A percentile compares a stretch with the other conserved stretches of the same genome.
phyloP scores from a whole-genome alignment of 2,329 filamentous ascomycete species.

The Ophiostoma quercus region DNA sequence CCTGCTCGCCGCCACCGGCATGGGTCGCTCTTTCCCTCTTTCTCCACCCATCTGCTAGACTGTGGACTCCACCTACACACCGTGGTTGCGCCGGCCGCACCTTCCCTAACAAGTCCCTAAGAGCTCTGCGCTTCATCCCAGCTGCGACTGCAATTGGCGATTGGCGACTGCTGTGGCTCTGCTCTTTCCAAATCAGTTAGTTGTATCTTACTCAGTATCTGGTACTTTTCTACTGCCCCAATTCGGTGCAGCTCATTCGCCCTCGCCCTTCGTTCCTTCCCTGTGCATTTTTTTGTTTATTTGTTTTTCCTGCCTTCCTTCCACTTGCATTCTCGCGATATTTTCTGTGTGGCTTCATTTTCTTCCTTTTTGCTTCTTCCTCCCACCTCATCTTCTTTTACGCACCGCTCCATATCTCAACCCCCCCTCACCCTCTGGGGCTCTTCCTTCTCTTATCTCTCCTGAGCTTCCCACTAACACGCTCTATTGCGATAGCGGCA shows the following conservation, averaged over 20 bases:
- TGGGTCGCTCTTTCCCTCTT: constrained; percentile 2
- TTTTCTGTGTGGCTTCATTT: not conserved
- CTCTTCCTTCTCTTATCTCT: not conserved
- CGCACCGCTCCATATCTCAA: not conserved
- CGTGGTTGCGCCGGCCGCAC: constrained; percentile 14
- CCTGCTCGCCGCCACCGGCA: constrained; percentile 10
- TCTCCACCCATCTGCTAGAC: not conserved
- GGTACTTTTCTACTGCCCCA: not conserved
- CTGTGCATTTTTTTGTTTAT: not conserved
- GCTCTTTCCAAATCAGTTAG: not conserved
- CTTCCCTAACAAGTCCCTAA: not conserved
- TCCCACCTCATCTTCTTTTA: not conserved
- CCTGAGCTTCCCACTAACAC: constrained; percentile 14
- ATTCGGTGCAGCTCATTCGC: constrained; percentile 5
- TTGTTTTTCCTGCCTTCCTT: not conserved
- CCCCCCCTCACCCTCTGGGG: not conserved
- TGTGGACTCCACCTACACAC: constrained; percentile 9
- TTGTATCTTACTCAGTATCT: not conserved
- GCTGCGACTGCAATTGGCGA: not conserved
- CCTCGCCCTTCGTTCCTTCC: not conserved
- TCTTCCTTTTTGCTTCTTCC: not conserved
- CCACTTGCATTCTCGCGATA: not conserved
- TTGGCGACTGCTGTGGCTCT: not conserved
- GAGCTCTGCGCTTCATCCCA: not conserved
- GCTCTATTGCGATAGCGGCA: constrained; percentile 19